A percentile compares a stretch with the other conserved stretches of the same genome.
phyloP scores from a whole-genome alignment of 1,284 basidiomycete genomes.

The Trichosporon sp. region DNA sequence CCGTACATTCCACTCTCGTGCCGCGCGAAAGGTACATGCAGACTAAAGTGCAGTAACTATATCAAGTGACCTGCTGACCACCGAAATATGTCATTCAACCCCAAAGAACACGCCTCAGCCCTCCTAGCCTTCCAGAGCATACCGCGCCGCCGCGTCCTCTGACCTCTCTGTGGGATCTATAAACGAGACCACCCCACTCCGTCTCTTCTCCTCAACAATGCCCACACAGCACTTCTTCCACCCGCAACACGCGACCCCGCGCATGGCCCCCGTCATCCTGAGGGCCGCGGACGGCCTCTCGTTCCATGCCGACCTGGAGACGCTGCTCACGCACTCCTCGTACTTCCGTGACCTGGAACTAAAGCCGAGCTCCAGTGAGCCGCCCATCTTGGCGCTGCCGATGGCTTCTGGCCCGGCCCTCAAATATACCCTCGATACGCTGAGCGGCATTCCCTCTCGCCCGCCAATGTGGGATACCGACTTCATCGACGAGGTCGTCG shows the following conservation, averaged over 20 bases:
- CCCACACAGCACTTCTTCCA: constrained; percentile 16
- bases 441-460: neutral
- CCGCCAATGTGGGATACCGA: constrained; percentile 6
- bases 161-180: neutral
- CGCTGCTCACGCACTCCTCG: neutral
- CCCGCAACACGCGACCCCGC: constrained; percentile 4
- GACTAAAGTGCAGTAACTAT: neutral
- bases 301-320: constrained; percentile 16
- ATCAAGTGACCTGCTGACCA: constrained; percentile 11
- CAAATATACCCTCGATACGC: constrained; percentile 1
- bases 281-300: constrained; percentile 13
- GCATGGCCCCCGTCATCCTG: constrained; percentile 1
- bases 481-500: constrained; percentile 16
- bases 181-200: neutral
- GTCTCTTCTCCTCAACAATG: neutral
- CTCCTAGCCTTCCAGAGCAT: neutral
- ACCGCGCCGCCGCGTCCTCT: neutral
- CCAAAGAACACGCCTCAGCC: constrained; percentile 1
- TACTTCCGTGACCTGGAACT: constrained; percentile 6
- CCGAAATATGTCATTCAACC: constrained; percentile 9
- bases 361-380: neutral
- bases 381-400: neutral
- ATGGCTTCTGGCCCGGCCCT: constrained; percentile 5
- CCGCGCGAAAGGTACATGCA: neutral
- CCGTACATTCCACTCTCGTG: neutral